A percentile compares a stretch with the other conserved stretches of the same genome.
These are phyloP conservation scores for Naganishia friedmannii DNA, from an alignment of 768 basidiomycete species.

Conservation along the genomic window DNA sequence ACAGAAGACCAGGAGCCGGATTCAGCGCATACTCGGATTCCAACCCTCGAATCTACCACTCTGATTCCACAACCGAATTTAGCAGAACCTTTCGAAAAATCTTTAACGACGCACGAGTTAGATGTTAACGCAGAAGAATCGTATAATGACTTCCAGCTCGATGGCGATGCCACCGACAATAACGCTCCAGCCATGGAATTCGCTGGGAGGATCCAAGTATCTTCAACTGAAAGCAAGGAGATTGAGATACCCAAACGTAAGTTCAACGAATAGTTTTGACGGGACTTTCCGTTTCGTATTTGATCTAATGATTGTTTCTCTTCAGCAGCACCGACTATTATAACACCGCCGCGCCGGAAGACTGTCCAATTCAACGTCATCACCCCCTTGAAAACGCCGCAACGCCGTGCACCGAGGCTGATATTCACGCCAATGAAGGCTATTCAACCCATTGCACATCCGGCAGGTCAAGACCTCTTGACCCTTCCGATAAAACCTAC, in stretches of 20 bases:
- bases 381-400: slow-evolving; percentile 2
- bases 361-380: neutral
- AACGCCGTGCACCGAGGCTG: slow-evolving; percentile 8
- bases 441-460: neutral
- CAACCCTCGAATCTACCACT: neutral
- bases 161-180: neutral
- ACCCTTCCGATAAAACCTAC: neutral
- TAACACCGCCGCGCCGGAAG: neutral
- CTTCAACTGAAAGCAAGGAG: neutral
- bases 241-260: neutral
- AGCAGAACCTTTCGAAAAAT: neutral
- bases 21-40: neutral
- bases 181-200: neutral
- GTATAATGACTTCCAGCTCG: neutral
- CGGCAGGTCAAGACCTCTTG: too few relatives aligned
- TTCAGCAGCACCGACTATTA: neutral
- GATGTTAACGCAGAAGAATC: neutral
- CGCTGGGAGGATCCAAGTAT: neutral
- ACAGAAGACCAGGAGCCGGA: neutral
- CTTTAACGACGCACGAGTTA: neutral
- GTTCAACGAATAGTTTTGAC: neutral
- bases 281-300: neutral
- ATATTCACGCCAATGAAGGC: slow-evolving; percentile 2
- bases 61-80: neutral
- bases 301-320: neutral